These are phyloP conservation scores for Maudiozyma humilis DNA, from an alignment of 1,139 yeast species.

Conservation along the genomic window DNA sequence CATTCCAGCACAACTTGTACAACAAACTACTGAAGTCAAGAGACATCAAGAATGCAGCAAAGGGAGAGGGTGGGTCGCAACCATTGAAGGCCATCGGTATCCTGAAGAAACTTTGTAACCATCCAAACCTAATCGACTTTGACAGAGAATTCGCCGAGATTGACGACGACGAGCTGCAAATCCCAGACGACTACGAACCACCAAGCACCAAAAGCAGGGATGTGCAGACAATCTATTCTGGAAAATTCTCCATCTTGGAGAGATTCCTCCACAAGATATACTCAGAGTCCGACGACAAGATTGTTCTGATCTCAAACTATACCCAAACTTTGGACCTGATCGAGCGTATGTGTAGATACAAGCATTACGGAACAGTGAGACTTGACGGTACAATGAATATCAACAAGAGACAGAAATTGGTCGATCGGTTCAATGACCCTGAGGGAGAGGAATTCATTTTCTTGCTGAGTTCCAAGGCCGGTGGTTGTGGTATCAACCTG, in stretches of 20 bases:
- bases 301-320: conserved; percentile 86
- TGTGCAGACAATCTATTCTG: conserved; percentile 50
- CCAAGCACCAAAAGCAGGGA: conserved; percentile 32
- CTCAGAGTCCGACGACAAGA: conserved; percentile 82
- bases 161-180: conserved; percentile 37
- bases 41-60: conserved; percentile 61
- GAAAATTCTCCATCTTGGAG: conserved; percentile 49
- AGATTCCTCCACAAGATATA: conserved; percentile 72
- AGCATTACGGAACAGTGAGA: conserved; percentile 70
- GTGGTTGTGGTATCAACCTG: conserved; percentile 96
- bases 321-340: conserved; percentile 89
- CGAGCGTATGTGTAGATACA: conserved; percentile 71
- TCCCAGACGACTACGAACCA: conserved; percentile 66
- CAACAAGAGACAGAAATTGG: conserved; percentile 86
- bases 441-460: conserved; percentile 83
- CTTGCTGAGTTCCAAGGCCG: conserved; percentile 88
- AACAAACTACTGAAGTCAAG: conserved; percentile 73
- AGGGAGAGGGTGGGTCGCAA: conserved; percentile 51
- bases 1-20: conserved; percentile 67
- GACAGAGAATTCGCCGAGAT: conserved; percentile 69
- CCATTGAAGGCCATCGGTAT: conserved; percentile 87
- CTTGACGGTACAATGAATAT: conserved; percentile 90
- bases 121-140: conserved; percentile 74
- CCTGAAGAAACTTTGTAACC: conserved; percentile 83
- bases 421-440: conserved; percentile 86